Evolutionary conservation across 306 rosid genomes (phyloP), one percentile per base, ranked within the genome.

Genomic region (Rosa lucieae): DNA sequence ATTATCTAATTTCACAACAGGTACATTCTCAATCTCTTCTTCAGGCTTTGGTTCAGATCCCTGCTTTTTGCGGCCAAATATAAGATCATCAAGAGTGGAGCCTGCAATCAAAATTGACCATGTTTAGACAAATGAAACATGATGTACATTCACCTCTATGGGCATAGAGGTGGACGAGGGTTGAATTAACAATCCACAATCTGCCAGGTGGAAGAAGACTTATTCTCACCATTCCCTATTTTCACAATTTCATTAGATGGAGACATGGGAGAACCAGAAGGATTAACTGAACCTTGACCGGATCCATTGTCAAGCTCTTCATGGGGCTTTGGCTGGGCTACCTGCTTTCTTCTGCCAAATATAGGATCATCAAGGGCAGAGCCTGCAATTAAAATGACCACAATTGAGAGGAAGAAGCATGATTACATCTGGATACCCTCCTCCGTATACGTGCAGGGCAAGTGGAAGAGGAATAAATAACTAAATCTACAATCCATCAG

Each of bases 41-140:
- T 92, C 88, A 32, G 89, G 78, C 82, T 84, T 82, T 79, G 91
- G 86, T 72, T 49, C 86, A 44, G 93, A 88, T 76, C 79, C 51
- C 87, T 81, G 86, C 83, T 79, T 88, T 84, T 44, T 82, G 75
- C 71, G 78, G 67, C 86, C 89, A 62, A 87, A 84, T 46, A 75
- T 76, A 63, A 91, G 85, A 85, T 88, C 59, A 73, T 81, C 86
- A 74, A 83, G 83, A 42, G 79, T 43, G 2, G 89, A 77, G 35
- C 90, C 98, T 92, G 83, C 85, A 88, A 77, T 79, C 52, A 55
- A 44, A 80, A 82, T 70, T 72, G 47, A 75, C 67, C 72, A 15
- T 67, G 63, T 49, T 63, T 74, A 53, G 12, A 52, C 71, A 39
- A 85, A 76, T 86, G 81, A 58, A 81, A 49, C 29, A 51, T 42